Percentiles rank a stretch among this genome's conserved stretches.
Evolutionary conservation across 768 basidiomycete genomes (phyloP).

Genomic region (Lanmaoa rubissima): DNA sequence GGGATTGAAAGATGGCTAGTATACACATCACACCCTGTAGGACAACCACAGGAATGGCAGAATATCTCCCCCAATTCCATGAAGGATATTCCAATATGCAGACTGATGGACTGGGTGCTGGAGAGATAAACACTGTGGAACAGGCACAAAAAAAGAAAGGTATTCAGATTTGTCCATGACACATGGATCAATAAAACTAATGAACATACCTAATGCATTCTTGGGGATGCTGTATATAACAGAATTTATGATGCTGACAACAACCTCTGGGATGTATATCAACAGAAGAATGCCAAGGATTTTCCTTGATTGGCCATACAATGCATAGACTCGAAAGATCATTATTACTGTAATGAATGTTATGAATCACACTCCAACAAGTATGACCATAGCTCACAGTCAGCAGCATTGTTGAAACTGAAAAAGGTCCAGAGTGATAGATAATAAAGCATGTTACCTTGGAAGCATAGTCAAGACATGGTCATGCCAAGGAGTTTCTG

Average conservation of each 20-base stretch:
- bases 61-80: conserved; percentile 2
- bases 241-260: background rate
- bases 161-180: background rate
- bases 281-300: background rate
- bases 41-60: background rate
- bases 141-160: background rate
- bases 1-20: background rate
- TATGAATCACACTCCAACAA: background rate
- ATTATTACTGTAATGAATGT: conserved; percentile 1
- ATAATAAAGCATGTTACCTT: background rate
- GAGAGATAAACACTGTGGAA: background rate
- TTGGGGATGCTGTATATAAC: background rate
- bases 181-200: background rate
- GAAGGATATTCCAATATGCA: conserved; percentile 3
- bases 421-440: background rate
- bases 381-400: background rate
- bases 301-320: background rate
- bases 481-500: background rate
- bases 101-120: background rate
- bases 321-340: conserved; percentile 9
- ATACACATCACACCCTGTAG: conserved; percentile 6
- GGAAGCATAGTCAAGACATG: background rate
- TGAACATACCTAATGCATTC: background rate
- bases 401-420: background rate
- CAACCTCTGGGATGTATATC: background rate